Evolutionary conservation across 192 early-diverging fungal species (phyloP), one percentile per base, ranked within the genome.

Genomic region (Entomortierella parvispora): DNA sequence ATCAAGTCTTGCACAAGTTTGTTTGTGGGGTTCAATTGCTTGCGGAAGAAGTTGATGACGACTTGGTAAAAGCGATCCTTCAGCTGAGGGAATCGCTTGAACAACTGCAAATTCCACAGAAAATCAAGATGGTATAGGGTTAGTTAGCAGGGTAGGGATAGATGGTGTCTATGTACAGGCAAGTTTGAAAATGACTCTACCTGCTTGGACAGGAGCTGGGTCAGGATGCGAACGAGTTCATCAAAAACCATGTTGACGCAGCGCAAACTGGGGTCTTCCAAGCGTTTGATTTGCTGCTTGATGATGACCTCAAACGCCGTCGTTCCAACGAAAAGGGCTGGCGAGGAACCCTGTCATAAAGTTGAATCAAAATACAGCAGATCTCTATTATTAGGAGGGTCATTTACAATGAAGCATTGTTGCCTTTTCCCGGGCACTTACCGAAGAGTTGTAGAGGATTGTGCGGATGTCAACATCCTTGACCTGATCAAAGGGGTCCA

Each of bases 381-480:
- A n/a, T n/a, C n/a, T n/a, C n/a, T n/a, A n/a, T n/a, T n/a, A n/a
- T n/a, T 29, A 61, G 15, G 1, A 26, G 11, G 26, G 18, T 58
- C n/a, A 15, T 7, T 58, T 58, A 7, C 14, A 42, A 4, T 42
- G 46, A 22, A 20, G n/a, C 11, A 67, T 63, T 40, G 10, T 43
- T 1, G 12, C 0, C 18, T 47, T 6, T 12, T 15, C n/a, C 32
- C 28, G 12, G 29, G 17, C 12, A 62, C 69, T 72, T 80, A 91
- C 91, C 25, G 95, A 95, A 31, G 96, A 96, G 85, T 99, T 99
- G 88, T 98, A 99, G 58, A 99, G 85, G 52, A 99, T 97, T 29
- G 94, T 98, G 56, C 98, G 91, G 74, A 99, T 99, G 79, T 99
- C 98, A 9, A 93, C 88, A 80, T 99, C 97, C 84, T 99, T 99